A percentile compares a stretch with the other conserved stretches of the same genome.
phyloP scores from a whole-genome alignment of 2,329 filamentous ascomycete species.

The Cordyceps cateniannulata region DNA sequence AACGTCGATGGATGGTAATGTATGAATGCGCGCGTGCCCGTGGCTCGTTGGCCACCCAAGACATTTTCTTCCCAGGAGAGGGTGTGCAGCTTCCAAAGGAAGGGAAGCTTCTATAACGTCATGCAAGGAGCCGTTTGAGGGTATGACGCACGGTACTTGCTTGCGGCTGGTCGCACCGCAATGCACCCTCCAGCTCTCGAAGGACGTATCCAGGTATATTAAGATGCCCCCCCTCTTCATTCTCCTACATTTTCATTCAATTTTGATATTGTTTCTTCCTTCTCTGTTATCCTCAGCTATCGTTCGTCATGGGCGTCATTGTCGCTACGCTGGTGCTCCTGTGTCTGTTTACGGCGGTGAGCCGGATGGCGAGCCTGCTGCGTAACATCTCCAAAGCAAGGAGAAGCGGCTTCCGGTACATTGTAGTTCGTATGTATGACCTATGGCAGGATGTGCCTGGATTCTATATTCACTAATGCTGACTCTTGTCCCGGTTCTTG shows the following conservation, averaged over 20 bases:
- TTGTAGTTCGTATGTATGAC: constrained; percentile 43
- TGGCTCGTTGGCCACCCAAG: too few relatives aligned
- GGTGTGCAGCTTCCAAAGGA: too few relatives aligned
- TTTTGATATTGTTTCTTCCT: background rate
- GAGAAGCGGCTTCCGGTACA: constrained; percentile 45
- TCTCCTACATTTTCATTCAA: background rate
- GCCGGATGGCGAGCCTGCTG: constrained; percentile 27
- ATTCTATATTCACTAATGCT: background rate
- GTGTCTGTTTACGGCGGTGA: constrained; percentile 28
- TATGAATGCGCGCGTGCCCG: too few relatives aligned
- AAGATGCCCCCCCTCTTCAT: background rate
- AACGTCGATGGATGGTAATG: too few relatives aligned
- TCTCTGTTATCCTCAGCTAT: background rate
- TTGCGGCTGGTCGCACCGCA: too few relatives aligned
- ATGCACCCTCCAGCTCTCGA: too few relatives aligned
- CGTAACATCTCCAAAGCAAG: constrained; percentile 44
- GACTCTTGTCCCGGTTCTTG: background rate
- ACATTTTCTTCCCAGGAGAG: too few relatives aligned
- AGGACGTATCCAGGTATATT: too few relatives aligned
- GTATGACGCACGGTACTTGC: too few relatives aligned
- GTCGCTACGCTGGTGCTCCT: constrained; percentile 12
- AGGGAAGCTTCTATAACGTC: too few relatives aligned
- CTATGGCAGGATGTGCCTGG: background rate
- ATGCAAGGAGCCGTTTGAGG: too few relatives aligned
- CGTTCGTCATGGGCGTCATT: background rate